These are phyloP conservation scores for Miscanthus lutarioriparius DNA, from an alignment of 176 grass and related monocot species.

Conservation along the genomic window DNA sequence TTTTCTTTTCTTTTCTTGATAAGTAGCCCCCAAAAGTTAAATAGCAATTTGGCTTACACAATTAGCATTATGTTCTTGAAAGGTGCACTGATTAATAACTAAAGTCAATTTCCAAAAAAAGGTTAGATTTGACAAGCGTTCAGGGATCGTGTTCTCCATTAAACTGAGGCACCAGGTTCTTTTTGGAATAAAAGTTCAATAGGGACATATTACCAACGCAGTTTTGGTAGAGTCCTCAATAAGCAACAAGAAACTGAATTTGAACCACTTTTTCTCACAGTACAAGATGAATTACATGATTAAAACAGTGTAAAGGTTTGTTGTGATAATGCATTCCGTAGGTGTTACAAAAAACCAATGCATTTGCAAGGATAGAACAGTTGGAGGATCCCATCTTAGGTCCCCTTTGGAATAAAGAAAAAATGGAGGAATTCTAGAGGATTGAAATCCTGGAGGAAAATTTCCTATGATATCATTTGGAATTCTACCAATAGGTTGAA, in stretches of 20 bases:
- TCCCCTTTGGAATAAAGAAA: neutral
- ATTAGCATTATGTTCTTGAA: constrained; percentile 8
- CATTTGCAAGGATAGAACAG: neutral
- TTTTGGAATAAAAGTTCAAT: neutral
- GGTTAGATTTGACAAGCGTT: constrained; percentile 2
- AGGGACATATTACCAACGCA: constrained; percentile 10
- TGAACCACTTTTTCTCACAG: neutral
- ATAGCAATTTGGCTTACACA: neutral
- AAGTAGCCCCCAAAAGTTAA: neutral
- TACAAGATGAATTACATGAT: neutral
- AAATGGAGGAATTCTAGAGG: neutral
- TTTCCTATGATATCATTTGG: neutral
- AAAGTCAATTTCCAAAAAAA: neutral
- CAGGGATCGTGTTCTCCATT: constrained; percentile 38
- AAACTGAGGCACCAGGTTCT: neutral
- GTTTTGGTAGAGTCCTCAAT: neutral
- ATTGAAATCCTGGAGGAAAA: neutral
- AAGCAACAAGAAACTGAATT: neutral
- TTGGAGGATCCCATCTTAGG: neutral
- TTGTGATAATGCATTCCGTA: neutral
- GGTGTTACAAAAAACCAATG: neutral
- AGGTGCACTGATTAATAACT: constrained; percentile 19
- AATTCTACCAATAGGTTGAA: neutral
- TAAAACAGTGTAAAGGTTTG: neutral
- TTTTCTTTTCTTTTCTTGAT: neutral